phyloP scores from a whole-genome alignment of 345 rosid genomes.

The Bruguiera gymnorhiza region DNA sequence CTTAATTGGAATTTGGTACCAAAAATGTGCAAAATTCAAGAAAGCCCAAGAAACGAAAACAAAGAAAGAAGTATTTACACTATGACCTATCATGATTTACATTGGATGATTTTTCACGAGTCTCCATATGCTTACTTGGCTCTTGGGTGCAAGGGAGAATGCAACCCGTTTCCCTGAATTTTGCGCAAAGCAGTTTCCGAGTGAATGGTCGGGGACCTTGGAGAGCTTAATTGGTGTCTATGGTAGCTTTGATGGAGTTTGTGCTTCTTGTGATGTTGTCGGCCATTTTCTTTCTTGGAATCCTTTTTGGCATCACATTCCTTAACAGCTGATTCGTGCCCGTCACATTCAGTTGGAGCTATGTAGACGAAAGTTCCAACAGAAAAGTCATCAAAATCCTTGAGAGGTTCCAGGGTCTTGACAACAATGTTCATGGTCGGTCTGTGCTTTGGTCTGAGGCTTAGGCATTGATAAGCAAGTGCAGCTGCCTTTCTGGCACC shows the following conservation, averaged over 20 bases:
- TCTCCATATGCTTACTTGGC: neutral
- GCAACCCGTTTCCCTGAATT: conserved; percentile 28
- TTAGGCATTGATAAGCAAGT: conserved; percentile 74
- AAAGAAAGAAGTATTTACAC: neutral
- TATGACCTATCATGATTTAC: conserved; percentile 1
- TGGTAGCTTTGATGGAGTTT: conserved; percentile 18
- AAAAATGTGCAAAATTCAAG: neutral
- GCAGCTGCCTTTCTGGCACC: conserved; percentile 79
- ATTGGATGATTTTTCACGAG: neutral
- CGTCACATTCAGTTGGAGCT: conserved; percentile 42
- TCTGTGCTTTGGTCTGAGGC: conserved; percentile 72
- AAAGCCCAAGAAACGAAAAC: neutral
- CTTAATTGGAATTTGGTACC: neutral
- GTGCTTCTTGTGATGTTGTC: conserved; percentile 27
- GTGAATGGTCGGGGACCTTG: conserved; percentile 26
- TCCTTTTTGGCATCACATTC: conserved; percentile 31
- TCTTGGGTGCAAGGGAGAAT: conserved; percentile 40
- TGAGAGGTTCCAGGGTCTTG: conserved; percentile 54
- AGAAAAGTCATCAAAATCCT: conserved; percentile 51
- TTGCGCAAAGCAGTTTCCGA: conserved; percentile 26
- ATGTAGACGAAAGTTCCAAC: conserved; percentile 61
- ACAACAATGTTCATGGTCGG: conserved; percentile 67
- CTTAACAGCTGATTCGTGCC: conserved; percentile 21
- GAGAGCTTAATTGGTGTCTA: conserved; percentile 30
- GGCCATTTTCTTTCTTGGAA: conserved; percentile 33